Conservation (phyloP, 129 eudicot species). For the Arctium minus region DNA sequence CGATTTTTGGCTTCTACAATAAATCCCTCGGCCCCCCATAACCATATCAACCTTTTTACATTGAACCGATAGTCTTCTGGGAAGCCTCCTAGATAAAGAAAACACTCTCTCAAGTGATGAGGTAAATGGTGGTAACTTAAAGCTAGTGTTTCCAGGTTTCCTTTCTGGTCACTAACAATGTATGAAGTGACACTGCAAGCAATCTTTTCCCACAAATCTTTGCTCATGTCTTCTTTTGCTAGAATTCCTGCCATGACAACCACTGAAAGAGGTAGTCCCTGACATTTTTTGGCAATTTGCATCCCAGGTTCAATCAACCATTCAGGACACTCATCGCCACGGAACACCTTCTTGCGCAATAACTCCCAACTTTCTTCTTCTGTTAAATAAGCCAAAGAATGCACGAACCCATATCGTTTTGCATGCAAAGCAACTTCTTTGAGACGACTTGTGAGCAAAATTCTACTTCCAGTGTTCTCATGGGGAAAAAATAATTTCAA, state of each 20-base stretch:
- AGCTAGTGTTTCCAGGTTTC: constrained; percentile 5
- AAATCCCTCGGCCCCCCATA: constrained; percentile 43
- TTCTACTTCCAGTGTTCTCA: constrained; percentile 26
- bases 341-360: background rate
- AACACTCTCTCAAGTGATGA: constrained; percentile 1
- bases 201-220: background rate
- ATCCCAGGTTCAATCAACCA: constrained; percentile 13
- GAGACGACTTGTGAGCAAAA: constrained; percentile 28
- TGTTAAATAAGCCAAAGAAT: background rate
- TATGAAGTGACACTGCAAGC: background rate
- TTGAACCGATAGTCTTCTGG: constrained; percentile 5
- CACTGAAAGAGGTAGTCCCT: constrained; percentile 17
- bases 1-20: background rate
- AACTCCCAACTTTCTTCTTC: constrained; percentile 20
- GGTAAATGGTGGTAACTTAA: constrained; percentile 37
- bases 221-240: background rate
- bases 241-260: constrained; percentile 31
- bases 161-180: constrained; percentile 6
- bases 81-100: no score
- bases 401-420: background rate
- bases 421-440: constrained; percentile 13
- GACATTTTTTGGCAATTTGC: constrained; percentile 7
- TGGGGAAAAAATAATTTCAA: constrained; percentile 12
- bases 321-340: background rate
- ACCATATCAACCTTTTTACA: constrained; percentile 3